These are phyloP conservation scores for Rhodosporidiobolus odoratus DNA, from an alignment of 768 basidiomycete species.

Conservation along the genomic window DNA sequence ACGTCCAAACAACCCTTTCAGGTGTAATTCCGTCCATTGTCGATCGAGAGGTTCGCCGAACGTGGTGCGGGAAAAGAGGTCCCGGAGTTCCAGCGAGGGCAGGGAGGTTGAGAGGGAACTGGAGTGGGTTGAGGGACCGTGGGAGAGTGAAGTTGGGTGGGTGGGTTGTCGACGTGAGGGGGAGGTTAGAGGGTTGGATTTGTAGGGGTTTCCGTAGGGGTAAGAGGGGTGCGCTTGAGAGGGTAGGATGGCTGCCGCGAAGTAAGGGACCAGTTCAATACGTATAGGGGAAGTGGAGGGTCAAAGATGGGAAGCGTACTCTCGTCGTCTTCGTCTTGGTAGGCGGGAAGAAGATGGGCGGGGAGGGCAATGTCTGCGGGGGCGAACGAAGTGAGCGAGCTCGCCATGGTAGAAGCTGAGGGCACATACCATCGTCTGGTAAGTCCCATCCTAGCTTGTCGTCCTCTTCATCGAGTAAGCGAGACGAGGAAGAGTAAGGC, in stretches of 20 bases:
- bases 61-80: slow-evolving; percentile 17
- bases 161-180: background rate
- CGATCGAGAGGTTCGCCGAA: slow-evolving; percentile 28
- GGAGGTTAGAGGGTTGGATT: slow-evolving; percentile 15
- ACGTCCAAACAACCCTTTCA: slow-evolving; percentile 13
- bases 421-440: slow-evolving; percentile 19
- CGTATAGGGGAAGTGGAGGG: background rate
- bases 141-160: background rate
- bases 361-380: slow-evolving; percentile 38
- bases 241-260: slow-evolving; percentile 32
- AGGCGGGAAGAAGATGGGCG: slow-evolving; percentile 35
- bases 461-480: slow-evolving; percentile 11
- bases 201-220: slow-evolving; percentile 43
- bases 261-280: background rate
- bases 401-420: background rate
- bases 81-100: slow-evolving; percentile 17
- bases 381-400: background rate
- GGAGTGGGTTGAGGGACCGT: slow-evolving; percentile 13
- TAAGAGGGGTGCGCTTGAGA: slow-evolving; percentile 39
- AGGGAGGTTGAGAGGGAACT: slow-evolving; percentile 27
- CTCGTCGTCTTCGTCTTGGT: slow-evolving; percentile 42
- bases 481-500: background rate
- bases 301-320: slow-evolving; percentile 6
- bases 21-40: slow-evolving; percentile 14
- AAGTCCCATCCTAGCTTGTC: slow-evolving; percentile 13